Evolutionary conservation across 2,329 filamentous ascomycete species (phyloP).

Genomic region (Xylaria digitata): DNA sequence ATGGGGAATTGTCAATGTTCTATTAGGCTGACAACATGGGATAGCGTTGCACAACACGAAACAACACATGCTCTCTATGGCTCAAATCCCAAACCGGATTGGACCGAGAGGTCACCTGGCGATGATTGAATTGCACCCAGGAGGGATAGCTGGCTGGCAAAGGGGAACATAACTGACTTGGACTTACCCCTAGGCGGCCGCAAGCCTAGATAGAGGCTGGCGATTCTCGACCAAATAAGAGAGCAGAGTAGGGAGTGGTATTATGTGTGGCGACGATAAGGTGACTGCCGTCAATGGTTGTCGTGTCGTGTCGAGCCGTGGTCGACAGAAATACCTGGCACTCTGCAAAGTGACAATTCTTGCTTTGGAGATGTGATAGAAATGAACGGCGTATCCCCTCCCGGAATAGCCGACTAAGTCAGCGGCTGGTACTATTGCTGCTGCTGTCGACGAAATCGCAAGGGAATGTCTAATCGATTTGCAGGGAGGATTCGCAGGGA

Average conservation of each 20-base stretch:
- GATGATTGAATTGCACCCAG: slow-evolving; percentile 7
- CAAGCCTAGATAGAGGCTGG: slow-evolving; percentile 50
- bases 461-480: slow-evolving; percentile 14
- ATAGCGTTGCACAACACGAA: slow-evolving; percentile 34
- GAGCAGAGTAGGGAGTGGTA: slow-evolving; percentile 2
- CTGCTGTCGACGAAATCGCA: slow-evolving; percentile 17
- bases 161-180: slow-evolving; percentile 7
- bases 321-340: not conserved
- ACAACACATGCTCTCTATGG: slow-evolving; percentile 7
- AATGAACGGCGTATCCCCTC: slow-evolving; percentile 34
- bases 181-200: slow-evolving; percentile 52
- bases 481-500: slow-evolving; percentile 7
- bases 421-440: slow-evolving; percentile 15
- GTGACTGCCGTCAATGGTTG: slow-evolving; percentile 38
- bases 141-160: not conserved
- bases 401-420: slow-evolving; percentile 37
- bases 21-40: slow-evolving; percentile 26
- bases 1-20: slow-evolving; percentile 12
- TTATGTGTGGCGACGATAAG: slow-evolving; percentile 42
- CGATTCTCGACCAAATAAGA: slow-evolving; percentile 39
- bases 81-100: slow-evolving; percentile 11
- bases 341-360: slow-evolving; percentile 11
- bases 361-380: slow-evolving; percentile 6
- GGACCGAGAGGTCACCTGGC: slow-evolving; percentile 15
- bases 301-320: not conserved